Conservation (phyloP, 768 basidiomycete genomes). For the Phallus indusiatus region DNA sequence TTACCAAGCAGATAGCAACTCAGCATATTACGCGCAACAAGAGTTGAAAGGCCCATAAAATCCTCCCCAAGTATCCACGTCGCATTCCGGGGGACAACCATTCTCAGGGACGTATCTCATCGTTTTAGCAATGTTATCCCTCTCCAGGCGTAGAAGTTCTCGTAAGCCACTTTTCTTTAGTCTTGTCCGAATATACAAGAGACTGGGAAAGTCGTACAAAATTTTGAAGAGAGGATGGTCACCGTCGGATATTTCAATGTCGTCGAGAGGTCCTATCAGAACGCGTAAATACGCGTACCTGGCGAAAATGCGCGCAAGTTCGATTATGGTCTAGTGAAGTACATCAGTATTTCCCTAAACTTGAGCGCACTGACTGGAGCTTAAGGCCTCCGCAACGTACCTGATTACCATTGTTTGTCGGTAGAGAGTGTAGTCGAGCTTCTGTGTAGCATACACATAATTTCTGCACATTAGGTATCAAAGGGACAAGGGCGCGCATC, state of each 20-base stretch:
- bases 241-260: neutral
- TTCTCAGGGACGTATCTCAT: neutral
- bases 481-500: neutral
- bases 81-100: neutral
- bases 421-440: neutral
- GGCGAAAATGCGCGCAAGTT: too few species aligned
- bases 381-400: too few species aligned
- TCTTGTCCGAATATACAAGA: neutral
- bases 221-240: neutral
- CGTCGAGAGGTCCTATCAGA: neutral
- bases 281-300: neutral
- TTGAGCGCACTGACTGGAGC: neutral
- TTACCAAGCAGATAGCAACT: neutral
- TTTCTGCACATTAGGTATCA: neutral
- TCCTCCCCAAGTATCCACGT: neutral
- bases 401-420: neutral
- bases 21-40: neutral
- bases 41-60: neutral
- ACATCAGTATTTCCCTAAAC: too few species aligned
- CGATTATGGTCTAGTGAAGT: too few species aligned
- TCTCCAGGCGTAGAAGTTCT: neutral
- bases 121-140: neutral
- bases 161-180: neutral
- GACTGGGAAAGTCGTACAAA: neutral
- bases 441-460: neutral